Evolutionary conservation across 768 basidiomycete species (phyloP).

Genomic region (Lactarius evosmus): DNA sequence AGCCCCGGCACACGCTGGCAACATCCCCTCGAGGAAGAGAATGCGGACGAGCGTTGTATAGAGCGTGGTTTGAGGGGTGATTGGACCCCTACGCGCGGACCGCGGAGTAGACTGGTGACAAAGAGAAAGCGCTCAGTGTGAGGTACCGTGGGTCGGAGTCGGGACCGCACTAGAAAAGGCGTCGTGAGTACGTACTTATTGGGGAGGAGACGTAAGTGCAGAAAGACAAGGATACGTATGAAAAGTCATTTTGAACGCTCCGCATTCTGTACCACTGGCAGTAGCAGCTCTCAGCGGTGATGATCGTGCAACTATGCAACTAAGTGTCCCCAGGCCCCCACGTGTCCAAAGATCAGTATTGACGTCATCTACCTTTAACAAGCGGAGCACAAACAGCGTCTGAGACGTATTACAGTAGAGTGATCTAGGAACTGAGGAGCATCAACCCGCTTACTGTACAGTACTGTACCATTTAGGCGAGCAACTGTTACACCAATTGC

Average conservation of each 20-base stretch:
- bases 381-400: background rate
- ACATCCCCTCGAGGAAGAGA: background rate
- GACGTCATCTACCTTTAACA: constrained; percentile 11
- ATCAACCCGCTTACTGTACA: background rate
- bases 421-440: background rate
- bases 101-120: constrained; percentile 14
- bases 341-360: background rate
- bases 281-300: background rate
- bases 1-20: background rate
- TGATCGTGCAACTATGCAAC: background rate
- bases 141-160: constrained; percentile 7
- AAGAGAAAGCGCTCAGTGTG: constrained; percentile 5
- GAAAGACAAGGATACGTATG: constrained; percentile 5
- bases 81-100: background rate
- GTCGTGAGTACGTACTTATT: background rate
- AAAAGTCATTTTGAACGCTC: background rate
- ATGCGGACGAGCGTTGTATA: background rate
- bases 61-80: background rate
- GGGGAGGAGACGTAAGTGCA: constrained; percentile 11
- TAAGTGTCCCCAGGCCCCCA: background rate
- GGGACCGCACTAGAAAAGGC: constrained; percentile 13
- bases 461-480: background rate
- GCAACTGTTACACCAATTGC: background rate
- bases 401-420: background rate
- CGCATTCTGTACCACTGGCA: background rate